Base-by-base conservation (phyloP, 2,329 filamentous ascomycete genomes). In the Stagonosporopsis tanaceti region DNA sequence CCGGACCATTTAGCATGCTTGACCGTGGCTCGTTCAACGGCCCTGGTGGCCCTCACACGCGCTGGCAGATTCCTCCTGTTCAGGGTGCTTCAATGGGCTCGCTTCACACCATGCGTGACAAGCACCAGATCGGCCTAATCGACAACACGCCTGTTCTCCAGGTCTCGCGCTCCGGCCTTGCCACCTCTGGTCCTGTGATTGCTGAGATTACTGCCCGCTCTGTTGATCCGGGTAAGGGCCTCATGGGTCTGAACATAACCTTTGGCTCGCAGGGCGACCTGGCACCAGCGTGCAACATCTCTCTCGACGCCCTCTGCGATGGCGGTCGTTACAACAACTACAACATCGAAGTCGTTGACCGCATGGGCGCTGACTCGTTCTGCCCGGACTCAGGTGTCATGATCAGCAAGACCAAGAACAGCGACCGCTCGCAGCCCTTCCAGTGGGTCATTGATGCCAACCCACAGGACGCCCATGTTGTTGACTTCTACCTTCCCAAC, bases 401-500 rank as follows among this genome's bases (percentile, higher is more conserved):
- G 77, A 79, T 85, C 47, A 81, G 78, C 75, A 85, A 85, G 74
- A 81, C 80, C 22, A 84, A 82, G 69, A 76, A 82, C 55, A 60
- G 53, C 17, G 79, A 79, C 59, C 59, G 63, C 4, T 27, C 50
- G 2, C 67, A 76, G 60, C 82, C 83, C 0, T 84, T 84, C 75
- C 82, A 85, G 58, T 85, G 82, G 82, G 77, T 77, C 24, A 81
- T 85, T 37, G 82, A 85, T 59, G 83, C 82, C 2, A 83, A 84
- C 66, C 82, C 83, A 0, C 73, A 84, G 58, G 82, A 85, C 53
- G 82, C 84, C 45, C 67, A 74, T 9, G 76, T 84, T 0, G 69
- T 83, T 6, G 82, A 85, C 63, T 85, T 83, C 60, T 72, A 77
- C 63, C 74, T 78, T 0, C 82, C 83, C 1, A 79, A 84, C 48